phyloP scores from a whole-genome alignment of 2,329 filamentous ascomycete species.

The Pseudovirgaria hyperparasitica region DNA sequence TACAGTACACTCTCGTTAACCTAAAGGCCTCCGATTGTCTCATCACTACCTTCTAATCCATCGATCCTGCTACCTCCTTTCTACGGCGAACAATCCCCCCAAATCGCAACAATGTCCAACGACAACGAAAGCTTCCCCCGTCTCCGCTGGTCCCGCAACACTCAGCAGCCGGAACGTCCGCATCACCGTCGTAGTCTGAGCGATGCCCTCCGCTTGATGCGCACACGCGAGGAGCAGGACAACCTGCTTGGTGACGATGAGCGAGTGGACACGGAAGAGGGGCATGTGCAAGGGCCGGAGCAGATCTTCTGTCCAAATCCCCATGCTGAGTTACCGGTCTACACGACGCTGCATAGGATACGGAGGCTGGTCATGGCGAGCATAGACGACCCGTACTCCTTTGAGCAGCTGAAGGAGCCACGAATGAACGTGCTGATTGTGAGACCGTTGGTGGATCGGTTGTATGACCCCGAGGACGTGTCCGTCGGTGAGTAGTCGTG shows the following conservation, averaged over 20 bases:
- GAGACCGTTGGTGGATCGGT: conserved; percentile 68
- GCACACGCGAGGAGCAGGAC: conserved; percentile 35
- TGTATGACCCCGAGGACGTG: conserved; percentile 67
- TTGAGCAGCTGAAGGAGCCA: conserved; percentile 67
- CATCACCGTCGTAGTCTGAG: conserved; percentile 21
- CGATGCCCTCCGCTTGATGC: conserved; percentile 25
- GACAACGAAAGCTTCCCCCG: too few relatives aligned
- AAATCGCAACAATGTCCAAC: too few relatives aligned
- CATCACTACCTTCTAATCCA: too few relatives aligned
- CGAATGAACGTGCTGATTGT: conserved; percentile 72
- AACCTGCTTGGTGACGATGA: conserved; percentile 33
- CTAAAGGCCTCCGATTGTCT: too few relatives aligned
- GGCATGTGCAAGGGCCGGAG: conserved; percentile 19
- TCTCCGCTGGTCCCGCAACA: too few relatives aligned
- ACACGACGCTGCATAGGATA: conserved; percentile 59
- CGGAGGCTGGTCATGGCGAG: conserved; percentile 33
- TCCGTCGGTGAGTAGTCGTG: conserved; percentile 49
- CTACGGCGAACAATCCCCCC: too few relatives aligned
- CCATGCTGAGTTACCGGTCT: conserved; percentile 55
- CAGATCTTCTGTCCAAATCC: conserved; percentile 36
- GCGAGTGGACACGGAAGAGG: conserved; percentile 29
- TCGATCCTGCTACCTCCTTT: too few relatives aligned
- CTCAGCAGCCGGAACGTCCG: conserved; percentile 19
- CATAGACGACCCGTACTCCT: conserved; percentile 52
- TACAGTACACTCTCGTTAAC: too few relatives aligned